These are phyloP conservation scores for Oryza meyeriana DNA, from an alignment of 176 grass and related monocot genomes.

Conservation along the genomic window DNA sequence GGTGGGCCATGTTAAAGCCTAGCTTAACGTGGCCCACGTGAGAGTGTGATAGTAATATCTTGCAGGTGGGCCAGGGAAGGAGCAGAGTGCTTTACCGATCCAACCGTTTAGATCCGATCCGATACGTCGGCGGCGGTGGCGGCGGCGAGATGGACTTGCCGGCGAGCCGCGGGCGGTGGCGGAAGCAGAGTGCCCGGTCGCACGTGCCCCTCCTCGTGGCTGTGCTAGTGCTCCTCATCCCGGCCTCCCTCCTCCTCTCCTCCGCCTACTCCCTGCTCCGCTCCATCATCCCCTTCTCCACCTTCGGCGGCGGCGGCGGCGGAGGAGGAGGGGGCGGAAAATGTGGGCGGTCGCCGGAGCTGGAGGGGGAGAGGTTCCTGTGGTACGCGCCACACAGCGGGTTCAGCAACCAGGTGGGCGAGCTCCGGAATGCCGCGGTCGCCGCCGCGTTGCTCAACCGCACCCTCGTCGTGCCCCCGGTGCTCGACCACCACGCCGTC, in stretches of 20 bases:
- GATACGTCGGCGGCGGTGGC: background rate
- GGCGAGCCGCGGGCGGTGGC: slow-evolving; percentile 59
- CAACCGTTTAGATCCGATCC: slow-evolving; percentile 6
- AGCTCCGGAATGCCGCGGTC: slow-evolving; percentile 79
- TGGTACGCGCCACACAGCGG: slow-evolving; percentile 97
- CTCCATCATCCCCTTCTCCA: slow-evolving; percentile 26
- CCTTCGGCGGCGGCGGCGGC: background rate
- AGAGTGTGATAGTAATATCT: too few species aligned
- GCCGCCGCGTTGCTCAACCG: slow-evolving; percentile 77
- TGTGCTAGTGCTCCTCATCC: slow-evolving; percentile 43
- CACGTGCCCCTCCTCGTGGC: slow-evolving; percentile 39
- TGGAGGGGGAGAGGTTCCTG: slow-evolving; percentile 63
- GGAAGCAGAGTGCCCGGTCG: slow-evolving; percentile 55
- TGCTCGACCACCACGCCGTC: slow-evolving; percentile 93
- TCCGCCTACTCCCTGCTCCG: slow-evolving; percentile 42
- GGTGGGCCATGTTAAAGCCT: background rate
- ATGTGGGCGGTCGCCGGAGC: slow-evolving; percentile 31
- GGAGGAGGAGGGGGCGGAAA: background rate
- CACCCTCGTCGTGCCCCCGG: slow-evolving; percentile 80
- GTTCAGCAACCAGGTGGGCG: slow-evolving; percentile 89
- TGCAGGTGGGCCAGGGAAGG: background rate
- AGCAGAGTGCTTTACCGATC: background rate
- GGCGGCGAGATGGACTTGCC: slow-evolving; percentile 48
- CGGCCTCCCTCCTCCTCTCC: slow-evolving; percentile 35
- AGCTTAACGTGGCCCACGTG: background rate